phyloP scores from a whole-genome alignment of 2,329 filamentous ascomycete genomes.

The Penicillium sp. region DNA sequence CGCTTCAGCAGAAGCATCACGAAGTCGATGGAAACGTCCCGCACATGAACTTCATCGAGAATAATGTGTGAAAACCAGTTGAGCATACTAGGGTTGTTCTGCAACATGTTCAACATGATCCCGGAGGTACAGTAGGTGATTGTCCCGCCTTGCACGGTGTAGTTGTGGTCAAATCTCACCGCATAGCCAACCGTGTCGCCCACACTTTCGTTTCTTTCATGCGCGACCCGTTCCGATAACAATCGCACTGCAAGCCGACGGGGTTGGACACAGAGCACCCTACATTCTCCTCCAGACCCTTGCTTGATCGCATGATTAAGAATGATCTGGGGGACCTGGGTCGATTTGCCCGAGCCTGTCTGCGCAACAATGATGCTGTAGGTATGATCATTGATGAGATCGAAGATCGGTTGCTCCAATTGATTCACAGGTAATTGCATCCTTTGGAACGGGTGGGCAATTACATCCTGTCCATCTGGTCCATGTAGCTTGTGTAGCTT shows the following conservation, averaged over 20 bases:
- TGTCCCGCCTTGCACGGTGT: conserved; percentile 35
- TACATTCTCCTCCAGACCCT: conserved; percentile 44
- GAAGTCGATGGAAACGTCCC: conserved; percentile 47
- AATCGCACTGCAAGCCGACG: conserved; percentile 49
- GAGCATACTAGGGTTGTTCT: conserved; percentile 38
- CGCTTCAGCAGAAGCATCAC: conserved; percentile 48
- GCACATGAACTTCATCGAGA: conserved; percentile 54
- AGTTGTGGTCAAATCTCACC: conserved; percentile 43
- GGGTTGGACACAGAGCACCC: conserved; percentile 52
- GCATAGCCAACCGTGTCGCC: conserved; percentile 48
- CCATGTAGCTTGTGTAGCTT: background rate
- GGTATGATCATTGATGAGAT: conserved; percentile 39
- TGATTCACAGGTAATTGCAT: conserved; percentile 42
- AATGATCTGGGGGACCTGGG: conserved; percentile 55
- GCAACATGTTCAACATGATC: conserved; percentile 48
- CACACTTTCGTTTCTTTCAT: conserved; percentile 44
- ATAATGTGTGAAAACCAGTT: conserved; percentile 48
- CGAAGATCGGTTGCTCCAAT: conserved; percentile 35
- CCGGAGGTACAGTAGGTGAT: conserved; percentile 53
- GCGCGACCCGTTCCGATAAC: conserved; percentile 48
- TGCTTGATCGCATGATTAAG: conserved; percentile 47
- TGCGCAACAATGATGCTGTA: conserved; percentile 49
- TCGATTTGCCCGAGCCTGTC: conserved; percentile 49
- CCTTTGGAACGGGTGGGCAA: conserved; percentile 1
- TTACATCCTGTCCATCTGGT: background rate